Evolutionary conservation across 768 basidiomycete genomes (phyloP), one percentile per base, ranked within the genome.

Genomic region (Gymnopilus dilepis): DNA sequence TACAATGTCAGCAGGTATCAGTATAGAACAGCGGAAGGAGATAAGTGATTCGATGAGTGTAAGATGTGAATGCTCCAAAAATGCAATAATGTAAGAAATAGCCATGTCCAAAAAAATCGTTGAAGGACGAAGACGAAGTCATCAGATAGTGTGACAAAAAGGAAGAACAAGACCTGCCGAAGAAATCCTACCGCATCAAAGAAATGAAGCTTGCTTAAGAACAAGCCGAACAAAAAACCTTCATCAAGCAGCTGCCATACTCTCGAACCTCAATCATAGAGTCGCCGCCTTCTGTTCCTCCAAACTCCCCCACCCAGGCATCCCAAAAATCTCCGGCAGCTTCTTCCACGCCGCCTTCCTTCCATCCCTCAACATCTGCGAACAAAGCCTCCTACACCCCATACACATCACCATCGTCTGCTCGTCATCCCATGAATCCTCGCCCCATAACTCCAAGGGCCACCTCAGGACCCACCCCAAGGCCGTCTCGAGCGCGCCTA

Each of bases 361-460:
- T 12, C 30, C 59, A 2, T 58, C 19, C 6, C 26, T 22, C 22
- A 65, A 65, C 4, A 30, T 31, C 5, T 13, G 19, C 38, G 40
- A 22, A 4, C 59, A 58, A 8, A 38, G 30, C 2, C 22, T 21
- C 1, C 56, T 9, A 13, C 60, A 62, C 12, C 31, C 4, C 24
- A 30, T 56, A 21, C 61, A 67, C 58, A 57, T 56, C 17, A 53
- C 61, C 24, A 62, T 66, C 40, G 62, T 67, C 63, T 57, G 67
- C 50, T 31, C 34, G 1, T 45, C 33, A 11, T 55, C 60, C 68
- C 56, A 65, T 30, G 53, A 59, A 51, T 31, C 62, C 33, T 62
- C 60, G 6, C 64, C 61, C 70, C 68, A 69, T 1, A 69, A 47
- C 3, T 56, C 59, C 34, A 71, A 43, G 2, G 67, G 68, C 38